Percentiles rank a stretch among this genome's conserved stretches.
phyloP scores from a whole-genome alignment of 2,329 filamentous ascomycete genomes.

The Talaromyces piceae region DNA sequence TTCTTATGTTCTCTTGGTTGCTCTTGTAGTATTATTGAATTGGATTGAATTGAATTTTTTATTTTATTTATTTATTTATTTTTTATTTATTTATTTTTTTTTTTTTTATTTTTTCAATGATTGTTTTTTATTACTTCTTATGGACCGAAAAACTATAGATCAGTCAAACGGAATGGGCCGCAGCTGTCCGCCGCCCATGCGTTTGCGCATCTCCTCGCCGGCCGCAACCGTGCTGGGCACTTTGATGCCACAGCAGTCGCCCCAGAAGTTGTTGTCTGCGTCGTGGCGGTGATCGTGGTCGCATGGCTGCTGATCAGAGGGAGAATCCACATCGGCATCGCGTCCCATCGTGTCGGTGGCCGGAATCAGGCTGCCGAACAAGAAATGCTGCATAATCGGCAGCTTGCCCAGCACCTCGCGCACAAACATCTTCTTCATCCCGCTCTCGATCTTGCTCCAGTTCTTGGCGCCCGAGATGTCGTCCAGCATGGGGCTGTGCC shows the following conservation, averaged over 20 bases:
- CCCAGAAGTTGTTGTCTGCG: slow-evolving; percentile 59
- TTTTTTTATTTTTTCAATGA: too few relatives aligned
- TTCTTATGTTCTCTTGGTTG: neutral
- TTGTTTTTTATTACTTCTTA: too few relatives aligned
- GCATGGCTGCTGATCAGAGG: slow-evolving; percentile 46
- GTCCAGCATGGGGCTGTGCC: slow-evolving; percentile 98
- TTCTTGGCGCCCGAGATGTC: slow-evolving; percentile 86
- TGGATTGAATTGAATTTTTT: too few relatives aligned
- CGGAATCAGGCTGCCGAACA: slow-evolving; percentile 81
- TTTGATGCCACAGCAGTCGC: slow-evolving; percentile 96
- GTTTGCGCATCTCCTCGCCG: slow-evolving; percentile 79
- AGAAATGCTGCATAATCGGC: slow-evolving; percentile 97
- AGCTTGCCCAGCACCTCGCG: slow-evolving; percentile 87
- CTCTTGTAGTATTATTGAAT: too few relatives aligned
- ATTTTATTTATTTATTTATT: too few relatives aligned
- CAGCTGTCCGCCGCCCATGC: slow-evolving; percentile 59
- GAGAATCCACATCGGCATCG: too few relatives aligned
- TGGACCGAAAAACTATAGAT: neutral
- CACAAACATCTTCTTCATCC: slow-evolving; percentile 96
- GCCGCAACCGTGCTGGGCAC: slow-evolving; percentile 92
- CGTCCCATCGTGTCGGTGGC: slow-evolving; percentile 70
- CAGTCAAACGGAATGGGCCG: slow-evolving; percentile 43
- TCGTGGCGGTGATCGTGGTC: slow-evolving; percentile 63
- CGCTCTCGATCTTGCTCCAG: slow-evolving; percentile 87
- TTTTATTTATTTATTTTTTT: too few relatives aligned